Percentiles rank a stretch among this genome's conserved stretches.
Evolutionary conservation across 139 green algal species (phyloP).

Genomic region (Chlorella ohadii): DNA sequence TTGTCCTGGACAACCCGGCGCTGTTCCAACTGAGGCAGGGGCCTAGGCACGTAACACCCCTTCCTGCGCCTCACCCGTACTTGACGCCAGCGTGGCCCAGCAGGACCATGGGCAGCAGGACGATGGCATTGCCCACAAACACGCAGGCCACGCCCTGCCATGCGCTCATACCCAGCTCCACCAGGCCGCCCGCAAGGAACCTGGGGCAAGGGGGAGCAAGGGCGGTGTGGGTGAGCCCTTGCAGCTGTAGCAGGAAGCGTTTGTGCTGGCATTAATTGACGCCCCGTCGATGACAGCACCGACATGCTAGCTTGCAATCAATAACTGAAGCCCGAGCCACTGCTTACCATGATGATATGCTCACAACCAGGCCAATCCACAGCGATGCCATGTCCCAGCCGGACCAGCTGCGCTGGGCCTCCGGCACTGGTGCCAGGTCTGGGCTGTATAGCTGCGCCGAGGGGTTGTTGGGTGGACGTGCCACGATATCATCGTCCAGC

Average conservation of each 20-base stretch:
- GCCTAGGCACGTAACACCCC: no score
- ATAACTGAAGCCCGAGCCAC: no score
- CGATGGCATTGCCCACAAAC: background rate
- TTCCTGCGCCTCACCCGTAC: conserved; percentile 22
- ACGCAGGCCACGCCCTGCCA: conserved; percentile 3
- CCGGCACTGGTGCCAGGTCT: background rate
- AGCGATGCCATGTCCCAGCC: conserved; percentile 13
- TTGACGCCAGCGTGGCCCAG: conserved; percentile 5
- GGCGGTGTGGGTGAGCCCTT: no score
- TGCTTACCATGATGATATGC: background rate
- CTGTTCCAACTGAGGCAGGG: no score
- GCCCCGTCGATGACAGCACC: no score
- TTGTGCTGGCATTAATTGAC: no score
- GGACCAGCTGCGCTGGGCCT: background rate
- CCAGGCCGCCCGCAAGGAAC: conserved; percentile 11
- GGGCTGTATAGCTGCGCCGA: background rate
- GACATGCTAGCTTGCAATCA: no score
- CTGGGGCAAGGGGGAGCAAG: background rate
- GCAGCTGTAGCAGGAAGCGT: no score
- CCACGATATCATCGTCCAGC: background rate
- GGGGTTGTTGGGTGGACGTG: background rate
- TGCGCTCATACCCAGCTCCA: conserved; percentile 17
- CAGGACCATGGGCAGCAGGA: conserved; percentile 4
- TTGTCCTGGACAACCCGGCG: no score
- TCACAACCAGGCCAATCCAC: background rate